These are phyloP conservation scores for Hypoxylon subgilvum DNA, from an alignment of 495 filamentous ascomycete genomes.

Conservation along the genomic window DNA sequence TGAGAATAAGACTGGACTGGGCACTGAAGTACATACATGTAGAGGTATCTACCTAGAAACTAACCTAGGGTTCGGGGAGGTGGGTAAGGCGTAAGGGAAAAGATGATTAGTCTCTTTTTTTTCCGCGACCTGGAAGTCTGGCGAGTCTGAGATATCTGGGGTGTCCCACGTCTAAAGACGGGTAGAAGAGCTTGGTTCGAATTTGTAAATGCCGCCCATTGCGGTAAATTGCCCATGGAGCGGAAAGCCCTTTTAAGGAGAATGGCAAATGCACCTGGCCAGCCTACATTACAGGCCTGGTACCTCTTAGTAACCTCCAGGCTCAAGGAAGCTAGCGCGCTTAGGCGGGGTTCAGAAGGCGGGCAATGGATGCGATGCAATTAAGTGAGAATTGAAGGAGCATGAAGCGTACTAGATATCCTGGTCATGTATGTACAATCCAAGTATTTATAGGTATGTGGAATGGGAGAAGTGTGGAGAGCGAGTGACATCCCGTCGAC, in stretches of 20 bases:
- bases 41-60: conserved; percentile 1
- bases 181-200: conserved; percentile 30
- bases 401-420: conserved; percentile 7
- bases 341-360: conserved; percentile 38
- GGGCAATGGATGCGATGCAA: conserved; percentile 31
- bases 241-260: conserved; percentile 33
- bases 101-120: conserved; percentile 20
- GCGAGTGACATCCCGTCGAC: not conserved
- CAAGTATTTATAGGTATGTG: not conserved
- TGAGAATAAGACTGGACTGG: too few species aligned
- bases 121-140: too few species aligned
- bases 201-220: conserved; percentile 41
- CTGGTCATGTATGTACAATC: not conserved
- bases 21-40: too few species aligned
- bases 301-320: conserved; percentile 29
- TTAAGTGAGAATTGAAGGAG: conserved; percentile 26
- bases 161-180: conserved; percentile 27
- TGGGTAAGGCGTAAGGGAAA: not conserved
- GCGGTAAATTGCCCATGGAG: conserved; percentile 40
- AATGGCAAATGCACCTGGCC: not conserved
- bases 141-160: too few species aligned
- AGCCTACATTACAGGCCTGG: conserved; percentile 3
- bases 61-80: conserved; percentile 4
- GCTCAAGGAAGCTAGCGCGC: conserved; percentile 29
- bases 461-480: too few species aligned